Base-by-base conservation (phyloP, 2,329 filamentous ascomycete species). In the Chaetomium olivaceum region DNA sequence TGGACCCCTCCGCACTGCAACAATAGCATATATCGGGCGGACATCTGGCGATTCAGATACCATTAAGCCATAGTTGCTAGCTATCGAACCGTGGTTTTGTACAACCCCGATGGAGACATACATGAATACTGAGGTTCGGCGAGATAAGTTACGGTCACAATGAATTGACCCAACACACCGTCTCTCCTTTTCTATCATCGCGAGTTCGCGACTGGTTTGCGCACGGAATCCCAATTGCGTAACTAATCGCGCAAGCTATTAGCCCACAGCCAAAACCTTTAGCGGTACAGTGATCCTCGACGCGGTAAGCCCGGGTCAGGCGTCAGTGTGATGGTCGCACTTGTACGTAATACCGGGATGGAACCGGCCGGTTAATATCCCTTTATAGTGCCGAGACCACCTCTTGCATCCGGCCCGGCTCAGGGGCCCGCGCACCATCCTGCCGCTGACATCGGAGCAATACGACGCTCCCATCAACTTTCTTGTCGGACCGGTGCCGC, bases 231-330 rank as follows among this genome's bases (percentile, higher is more conserved):
- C 70, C 1, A 62, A 70, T 46, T 63, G 69, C 5, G 19, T 68
- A 8, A 63, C 66, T 7, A 70, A 72, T 25, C 54, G 70, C 12
- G 67, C 67, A 4, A 71, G 68, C 0, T 72, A 70, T 60, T 71
- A 70, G 70, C 67, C 70, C 19, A 68, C 72, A 50, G 61, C 67
- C n/a, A 67, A 62, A 14, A 71, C 70, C 2, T 68, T 66, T 21
- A 65, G 68, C 7, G 69, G 67, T 19, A 65, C 70, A n/a, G 65
- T 65, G 1, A 29, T 68, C 14, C 70, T 71, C 51, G 63, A 69
- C 33, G 46, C 63, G 55, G 63, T 9, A 52, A 63, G 23, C 31
- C 43, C 0, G 66, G 55, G 19, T 39, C 51, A 39, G 43, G 58
- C 27, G 63, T 54, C 3, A 57, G 63, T 61, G n/a, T 48, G n/a